Conservation (phyloP, 1,284 basidiomycete genomes). For the Boletellus dicymbophilus region DNA sequence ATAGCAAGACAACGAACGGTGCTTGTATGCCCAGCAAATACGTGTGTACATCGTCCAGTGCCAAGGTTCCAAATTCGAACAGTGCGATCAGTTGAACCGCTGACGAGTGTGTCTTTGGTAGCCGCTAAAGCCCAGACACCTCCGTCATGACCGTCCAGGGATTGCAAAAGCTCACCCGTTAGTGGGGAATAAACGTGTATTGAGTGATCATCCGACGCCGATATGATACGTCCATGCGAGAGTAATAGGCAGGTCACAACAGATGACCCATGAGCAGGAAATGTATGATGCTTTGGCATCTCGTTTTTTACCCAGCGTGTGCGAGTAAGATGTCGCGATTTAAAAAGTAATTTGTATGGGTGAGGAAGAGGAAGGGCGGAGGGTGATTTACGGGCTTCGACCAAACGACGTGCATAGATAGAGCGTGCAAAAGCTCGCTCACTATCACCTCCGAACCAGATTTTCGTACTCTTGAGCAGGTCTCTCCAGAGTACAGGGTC, state of each 20-base stretch:
- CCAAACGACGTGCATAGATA: conserved; percentile 58
- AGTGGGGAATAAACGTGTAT: conserved; percentile 89
- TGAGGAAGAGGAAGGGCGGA: conserved; percentile 66
- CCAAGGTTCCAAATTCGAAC: conserved; percentile 92
- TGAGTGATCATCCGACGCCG: conserved; percentile 91
- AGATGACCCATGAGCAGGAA: conserved; percentile 84
- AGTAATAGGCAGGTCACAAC: conserved; percentile 95
- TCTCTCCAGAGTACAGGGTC: conserved; percentile 85
- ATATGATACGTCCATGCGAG: conserved; percentile 91
- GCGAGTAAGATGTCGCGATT: conserved; percentile 77
- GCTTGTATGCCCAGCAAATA: conserved; percentile 92
- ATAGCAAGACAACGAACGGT: conserved; percentile 92
- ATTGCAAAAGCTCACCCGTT: conserved; percentile 73
- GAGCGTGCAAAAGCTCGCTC: conserved; percentile 71
- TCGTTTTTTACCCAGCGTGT: conserved; percentile 76
- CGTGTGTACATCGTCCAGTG: conserved; percentile 80
- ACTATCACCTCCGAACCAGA: conserved; percentile 83
- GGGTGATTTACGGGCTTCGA: conserved; percentile 41
- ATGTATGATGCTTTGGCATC: conserved; percentile 76
- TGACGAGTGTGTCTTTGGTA: conserved; percentile 85
- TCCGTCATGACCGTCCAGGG: conserved; percentile 88
- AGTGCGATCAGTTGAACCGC: conserved; percentile 92
- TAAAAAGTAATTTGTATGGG: conserved; percentile 86
- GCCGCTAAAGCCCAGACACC: conserved; percentile 94
- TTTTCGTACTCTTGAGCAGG: conserved; percentile 72